Evolutionary conservation across 2,329 filamentous ascomycete species (phyloP).

Genomic region (Pestalotiopsis sp.): DNA sequence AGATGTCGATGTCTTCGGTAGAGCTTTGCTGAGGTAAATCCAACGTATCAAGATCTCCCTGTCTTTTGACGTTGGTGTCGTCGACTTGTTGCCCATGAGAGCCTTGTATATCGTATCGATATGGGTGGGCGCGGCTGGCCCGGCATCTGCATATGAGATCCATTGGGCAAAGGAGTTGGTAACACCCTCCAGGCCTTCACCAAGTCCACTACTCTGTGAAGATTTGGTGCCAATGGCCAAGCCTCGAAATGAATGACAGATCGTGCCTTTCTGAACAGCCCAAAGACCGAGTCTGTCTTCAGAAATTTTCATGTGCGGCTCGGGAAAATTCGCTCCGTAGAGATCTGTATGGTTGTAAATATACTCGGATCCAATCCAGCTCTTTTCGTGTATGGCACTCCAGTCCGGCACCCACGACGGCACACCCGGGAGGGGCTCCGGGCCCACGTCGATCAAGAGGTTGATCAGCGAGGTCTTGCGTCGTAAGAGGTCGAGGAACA

Average conservation of each 20-base stretch:
- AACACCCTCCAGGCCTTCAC: fast-evolving
- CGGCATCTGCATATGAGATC: neutral
- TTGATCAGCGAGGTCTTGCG: neutral
- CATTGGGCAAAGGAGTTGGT: neutral
- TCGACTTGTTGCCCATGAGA: neutral
- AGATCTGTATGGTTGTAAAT: neutral
- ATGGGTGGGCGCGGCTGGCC: too few relatives aligned
- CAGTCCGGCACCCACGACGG: neutral
- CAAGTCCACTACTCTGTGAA: neutral
- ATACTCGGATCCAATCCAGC: neutral
- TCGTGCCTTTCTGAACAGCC: neutral
- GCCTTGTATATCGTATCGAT: neutral
- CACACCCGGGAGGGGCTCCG: neutral
- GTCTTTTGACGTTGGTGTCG: neutral
- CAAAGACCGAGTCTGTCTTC: neutral
- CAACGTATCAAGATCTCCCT: neutral
- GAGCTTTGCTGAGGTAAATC: neutral
- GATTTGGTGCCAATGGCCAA: neutral
- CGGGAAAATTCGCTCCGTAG: neutral
- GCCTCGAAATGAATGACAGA: neutral
- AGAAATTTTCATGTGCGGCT: neutral
- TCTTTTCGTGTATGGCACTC: neutral
- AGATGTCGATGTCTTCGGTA: neutral
- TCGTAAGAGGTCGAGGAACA: neutral
- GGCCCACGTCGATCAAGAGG: neutral